These are phyloP conservation scores for Cyclotella cryptica DNA, from an alignment of 108 stramenopile genomes.

Conservation along the genomic window DNA sequence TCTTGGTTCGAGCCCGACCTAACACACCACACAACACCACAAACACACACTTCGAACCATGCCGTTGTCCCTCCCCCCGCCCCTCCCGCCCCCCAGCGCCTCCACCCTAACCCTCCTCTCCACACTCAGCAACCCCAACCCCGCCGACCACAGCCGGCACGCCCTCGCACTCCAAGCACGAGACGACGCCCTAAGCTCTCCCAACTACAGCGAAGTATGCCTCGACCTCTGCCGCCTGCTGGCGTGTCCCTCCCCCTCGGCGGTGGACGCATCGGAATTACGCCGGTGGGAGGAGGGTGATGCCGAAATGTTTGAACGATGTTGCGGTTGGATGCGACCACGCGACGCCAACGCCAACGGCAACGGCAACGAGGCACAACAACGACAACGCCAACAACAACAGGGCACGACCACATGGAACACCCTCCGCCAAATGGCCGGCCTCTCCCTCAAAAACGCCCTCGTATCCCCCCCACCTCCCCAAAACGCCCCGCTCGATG, in stretches of 20 bases:
- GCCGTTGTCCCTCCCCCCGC: conserved; percentile 26
- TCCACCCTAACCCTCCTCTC: conserved; percentile 74
- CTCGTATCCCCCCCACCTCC: conserved; percentile 67
- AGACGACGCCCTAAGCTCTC: conserved; percentile 69
- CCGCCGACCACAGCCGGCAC: conserved; percentile 63
- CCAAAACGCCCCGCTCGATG: conserved; percentile 23
- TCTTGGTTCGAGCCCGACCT: no score
- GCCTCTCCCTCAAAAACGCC: conserved; percentile 88
- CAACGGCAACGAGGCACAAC: background rate
- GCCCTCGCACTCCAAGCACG: conserved; percentile 78
- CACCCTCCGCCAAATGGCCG: conserved; percentile 90
- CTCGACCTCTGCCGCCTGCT: conserved; percentile 54
- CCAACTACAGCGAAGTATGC: conserved; percentile 69
- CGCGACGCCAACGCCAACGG: background rate
- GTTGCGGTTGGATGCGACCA: conserved; percentile 48
- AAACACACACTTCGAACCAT: background rate
- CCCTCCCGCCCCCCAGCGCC: conserved; percentile 69
- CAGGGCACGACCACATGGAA: conserved; percentile 70
- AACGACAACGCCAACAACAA: no score
- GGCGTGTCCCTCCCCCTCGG: conserved; percentile 16
- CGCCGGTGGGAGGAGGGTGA: conserved; percentile 56
- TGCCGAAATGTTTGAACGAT: conserved; percentile 27
- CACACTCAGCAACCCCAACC: conserved; percentile 66
- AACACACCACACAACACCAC: no score
- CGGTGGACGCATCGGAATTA: conserved; percentile 35